A percentile compares a stretch with the other conserved stretches of the same genome.
These are phyloP conservation scores for Mycena leptocephala DNA, from an alignment of 768 basidiomycete species.

Conservation along the genomic window DNA sequence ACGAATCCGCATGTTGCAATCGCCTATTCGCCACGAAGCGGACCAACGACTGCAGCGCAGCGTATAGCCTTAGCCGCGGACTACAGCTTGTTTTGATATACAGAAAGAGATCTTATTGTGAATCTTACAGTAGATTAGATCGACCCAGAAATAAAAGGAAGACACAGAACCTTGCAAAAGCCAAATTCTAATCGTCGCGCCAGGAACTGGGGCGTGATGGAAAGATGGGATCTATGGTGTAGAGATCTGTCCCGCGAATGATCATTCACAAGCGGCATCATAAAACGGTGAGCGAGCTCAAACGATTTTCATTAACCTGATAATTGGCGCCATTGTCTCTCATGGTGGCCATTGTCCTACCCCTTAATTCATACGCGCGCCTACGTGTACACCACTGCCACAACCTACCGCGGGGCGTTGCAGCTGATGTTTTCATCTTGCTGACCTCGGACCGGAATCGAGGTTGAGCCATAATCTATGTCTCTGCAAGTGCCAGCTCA, in stretches of 20 bases:
- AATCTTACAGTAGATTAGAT: slow-evolving; percentile 22
- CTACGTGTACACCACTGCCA: background rate
- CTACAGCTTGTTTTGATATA: background rate
- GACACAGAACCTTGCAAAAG: slow-evolving; percentile 2
- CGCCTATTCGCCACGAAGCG: slow-evolving; percentile 19
- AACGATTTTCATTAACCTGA: background rate
- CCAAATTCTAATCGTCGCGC: slow-evolving; percentile 29
- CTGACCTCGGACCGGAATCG: slow-evolving; percentile 14
- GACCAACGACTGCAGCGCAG: background rate
- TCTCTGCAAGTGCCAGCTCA: background rate
- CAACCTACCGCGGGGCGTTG: background rate
- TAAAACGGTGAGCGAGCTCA: background rate
- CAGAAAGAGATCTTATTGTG: background rate
- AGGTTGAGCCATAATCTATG: background rate
- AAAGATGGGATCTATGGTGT: background rate
- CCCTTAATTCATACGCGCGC: background rate
- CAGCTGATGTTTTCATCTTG: background rate
- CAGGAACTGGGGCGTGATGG: slow-evolving; percentile 19
- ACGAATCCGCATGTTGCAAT: slow-evolving; percentile 22
- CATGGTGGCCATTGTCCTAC: background rate
- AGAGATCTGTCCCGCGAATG: slow-evolving; percentile 24
- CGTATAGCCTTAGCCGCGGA: slow-evolving; percentile 20
- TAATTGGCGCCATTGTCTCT: slow-evolving; percentile 12
- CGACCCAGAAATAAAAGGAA: background rate
- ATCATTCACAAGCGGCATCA: slow-evolving; percentile 1